Evolutionary conservation across 352 stramenopile genomes (phyloP), one percentile per base, ranked within the genome.

Genomic region (Phytophthora gonapodyides): DNA sequence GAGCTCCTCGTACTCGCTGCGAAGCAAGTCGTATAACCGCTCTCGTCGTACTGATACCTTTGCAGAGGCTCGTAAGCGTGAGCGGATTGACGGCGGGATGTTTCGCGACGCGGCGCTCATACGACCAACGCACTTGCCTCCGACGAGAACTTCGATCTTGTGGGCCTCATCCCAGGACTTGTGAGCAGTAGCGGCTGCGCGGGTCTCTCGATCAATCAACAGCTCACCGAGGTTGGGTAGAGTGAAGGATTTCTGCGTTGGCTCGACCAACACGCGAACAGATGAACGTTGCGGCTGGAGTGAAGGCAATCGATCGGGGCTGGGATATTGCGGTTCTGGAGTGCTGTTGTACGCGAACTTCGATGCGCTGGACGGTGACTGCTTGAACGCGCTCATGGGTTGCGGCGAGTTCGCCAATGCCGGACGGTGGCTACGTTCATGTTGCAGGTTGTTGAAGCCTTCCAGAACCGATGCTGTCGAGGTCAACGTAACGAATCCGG

Each of bases 111-210:
- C 68, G 13, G 73, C 69, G 44, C 67, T 87, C 17, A 88, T 70
- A 13, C 78, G 67, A 21, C 74, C 76, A 15, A 84, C 68, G 47
- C 71, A 89, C 36, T 81, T 89, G 41, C 52, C 67, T 16, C 81
- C 82, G 21, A 88, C 53, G n/a, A 92, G 76, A 35, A 87, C 48
- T 57, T 92, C 71, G 15, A 90, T 83, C 59, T 92, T 92, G 52
- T 82, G 76, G 11, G 79, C 70, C 57, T 83, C 68, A 24, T 91
- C 80, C 38, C 54, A 75, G 57, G 10, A 41, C 40, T 57, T 69
- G 55, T 64, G 61, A 21, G 73, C 19, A 17, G 50, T 62, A 33
- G 42, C 51, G 16, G 63, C 67, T 53, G 69, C 64, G 46, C 82
- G 73, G 24, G 69, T 70, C 13, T 76, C 73, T 45, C 51, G 73